A percentile compares a stretch with the other conserved stretches of the same genome.
phyloP scores from a whole-genome alignment of 1,284 basidiomycete genomes.

The Rhodotorula sp. region DNA sequence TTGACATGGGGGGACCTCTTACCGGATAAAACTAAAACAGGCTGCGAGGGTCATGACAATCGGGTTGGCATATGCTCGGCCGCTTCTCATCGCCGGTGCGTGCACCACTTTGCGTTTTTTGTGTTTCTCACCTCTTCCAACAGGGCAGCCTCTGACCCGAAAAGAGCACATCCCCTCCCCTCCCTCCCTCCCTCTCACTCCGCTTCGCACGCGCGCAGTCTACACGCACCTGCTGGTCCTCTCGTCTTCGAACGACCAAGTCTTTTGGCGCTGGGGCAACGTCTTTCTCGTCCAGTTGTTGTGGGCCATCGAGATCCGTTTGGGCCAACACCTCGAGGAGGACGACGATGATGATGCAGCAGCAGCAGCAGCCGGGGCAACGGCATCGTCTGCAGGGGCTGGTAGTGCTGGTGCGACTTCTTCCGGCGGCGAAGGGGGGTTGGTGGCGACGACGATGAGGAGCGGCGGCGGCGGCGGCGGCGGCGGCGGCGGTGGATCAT shows the following conservation, averaged over 20 bases:
- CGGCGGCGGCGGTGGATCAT: not conserved
- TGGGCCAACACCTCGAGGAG: constrained; percentile 26
- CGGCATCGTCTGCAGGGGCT: too few species aligned
- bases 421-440: too few species aligned
- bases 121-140: not conserved
- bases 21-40: not conserved
- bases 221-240: constrained; percentile 45
- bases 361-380: not conserved
- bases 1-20: not conserved
- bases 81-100: constrained; percentile 36
- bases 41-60: constrained; percentile 39
- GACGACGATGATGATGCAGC: not conserved
- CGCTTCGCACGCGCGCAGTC: constrained; percentile 12
- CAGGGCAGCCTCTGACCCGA: not conserved
- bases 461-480: not conserved
- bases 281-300: constrained; percentile 38
- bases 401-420: too few species aligned
- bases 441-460: not conserved
- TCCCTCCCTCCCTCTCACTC: not conserved
- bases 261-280: constrained; percentile 43
- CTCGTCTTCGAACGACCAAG: constrained; percentile 30
- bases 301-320: constrained; percentile 42
- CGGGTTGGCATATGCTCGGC: constrained; percentile 31
- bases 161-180: not conserved
- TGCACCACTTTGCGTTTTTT: not conserved